Evolutionary conservation across 768 basidiomycete genomes (phyloP), one percentile per base, ranked within the genome.

Genomic region (Mycena latifolia): DNA sequence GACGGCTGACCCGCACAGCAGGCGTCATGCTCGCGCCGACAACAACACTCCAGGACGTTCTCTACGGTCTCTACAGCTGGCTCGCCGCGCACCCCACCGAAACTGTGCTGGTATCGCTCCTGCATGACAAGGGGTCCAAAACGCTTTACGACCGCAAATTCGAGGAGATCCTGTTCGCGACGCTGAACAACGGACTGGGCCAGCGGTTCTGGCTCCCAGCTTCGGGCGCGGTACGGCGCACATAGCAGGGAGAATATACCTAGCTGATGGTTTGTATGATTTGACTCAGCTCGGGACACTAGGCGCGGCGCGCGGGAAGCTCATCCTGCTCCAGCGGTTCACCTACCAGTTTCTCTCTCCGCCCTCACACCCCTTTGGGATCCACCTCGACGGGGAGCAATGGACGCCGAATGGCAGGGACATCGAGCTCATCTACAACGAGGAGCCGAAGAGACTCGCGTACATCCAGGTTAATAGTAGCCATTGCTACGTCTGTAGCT

Each of bases 51-150:
- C 55, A 66, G 37, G 69, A 70, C 33, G 69, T 70, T 5, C 57
- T 70, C 20, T 70, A 63, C 63, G 69, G 69, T 9, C 55, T 67
- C 3, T 70, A 66, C 43, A 37, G 29, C 31, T 70, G 69, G 69
- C 65, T 70, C 25, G 54, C 57, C n/a, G 22, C 22, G 2, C 69
- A 70, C 45, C 65, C 69, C 12, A 53, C 69, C 0, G 69, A 70
- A 39, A 65, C 69, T 10, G 45, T 70, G 11, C 62, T 70, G 25
- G 61, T 70, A 1, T 70, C 69, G 10, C 67, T 70, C 18, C 60
- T 67, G 17, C 69, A 67, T 11, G 69, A 70, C 22, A 62, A 31
- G 2, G 69, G 69, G 22, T 66, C 68, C 22, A 56, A 64, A 10
- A 69, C 68, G 4, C 6, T 45, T 4, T 22, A 45, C 7, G 43